phyloP scores from a whole-genome alignment of 1,284 basidiomycete species.

The Rhizoctonia solani region DNA sequence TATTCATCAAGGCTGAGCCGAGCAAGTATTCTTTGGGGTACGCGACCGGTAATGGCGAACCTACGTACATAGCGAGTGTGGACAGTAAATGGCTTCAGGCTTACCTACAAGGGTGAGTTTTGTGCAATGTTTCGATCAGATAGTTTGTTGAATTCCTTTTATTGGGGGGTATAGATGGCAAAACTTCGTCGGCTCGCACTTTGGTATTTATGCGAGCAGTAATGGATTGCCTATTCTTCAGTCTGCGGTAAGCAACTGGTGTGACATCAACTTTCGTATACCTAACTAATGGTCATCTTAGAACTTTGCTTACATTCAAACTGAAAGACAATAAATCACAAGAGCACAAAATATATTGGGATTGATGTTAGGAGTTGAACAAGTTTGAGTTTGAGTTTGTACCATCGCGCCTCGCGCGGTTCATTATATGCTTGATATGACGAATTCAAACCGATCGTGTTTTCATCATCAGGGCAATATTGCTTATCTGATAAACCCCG shows the following conservation, averaged over 20 bases:
- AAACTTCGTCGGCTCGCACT: slow-evolving; percentile 33
- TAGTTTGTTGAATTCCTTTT: background rate
- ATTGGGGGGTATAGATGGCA: slow-evolving; percentile 33
- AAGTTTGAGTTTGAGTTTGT: too few relatives aligned
- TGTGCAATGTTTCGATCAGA: background rate
- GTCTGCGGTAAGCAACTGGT: slow-evolving; percentile 14
- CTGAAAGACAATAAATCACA: background rate
- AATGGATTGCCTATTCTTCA: slow-evolving; percentile 27
- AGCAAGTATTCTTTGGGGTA: slow-evolving; percentile 32
- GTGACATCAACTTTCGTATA: background rate
- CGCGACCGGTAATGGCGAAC: background rate
- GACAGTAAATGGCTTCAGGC: slow-evolving; percentile 35
- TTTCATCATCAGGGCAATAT: too few relatives aligned
- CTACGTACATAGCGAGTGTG: slow-evolving; percentile 20
- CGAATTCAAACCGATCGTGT: too few relatives aligned
- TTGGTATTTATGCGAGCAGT: slow-evolving; percentile 15
- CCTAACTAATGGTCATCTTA: background rate
- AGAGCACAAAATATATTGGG: too few relatives aligned
- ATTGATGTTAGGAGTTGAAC: too few relatives aligned
- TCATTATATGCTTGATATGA: too few relatives aligned
- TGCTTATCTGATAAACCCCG: too few relatives aligned
- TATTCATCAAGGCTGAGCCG: slow-evolving; percentile 35
- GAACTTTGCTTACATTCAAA: slow-evolving; percentile 28
- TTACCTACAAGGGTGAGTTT: slow-evolving; percentile 26
- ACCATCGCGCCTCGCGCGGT: too few relatives aligned